Conservation (phyloP, 2,329 filamentous ascomycete species). For the Trichoderma aggressivum region DNA sequence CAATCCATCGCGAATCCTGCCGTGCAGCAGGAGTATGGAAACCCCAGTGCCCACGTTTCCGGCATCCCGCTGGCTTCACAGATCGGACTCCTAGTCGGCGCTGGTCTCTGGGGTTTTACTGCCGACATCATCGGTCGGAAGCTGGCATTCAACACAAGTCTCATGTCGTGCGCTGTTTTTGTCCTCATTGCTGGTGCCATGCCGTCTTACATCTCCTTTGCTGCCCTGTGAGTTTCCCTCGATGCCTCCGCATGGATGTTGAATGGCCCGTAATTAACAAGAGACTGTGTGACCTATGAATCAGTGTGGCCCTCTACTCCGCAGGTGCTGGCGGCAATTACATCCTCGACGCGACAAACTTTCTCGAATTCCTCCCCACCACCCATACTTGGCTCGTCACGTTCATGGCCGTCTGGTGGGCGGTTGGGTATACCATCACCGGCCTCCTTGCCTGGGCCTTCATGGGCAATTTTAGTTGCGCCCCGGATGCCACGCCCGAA, state of each 20-base stretch:
- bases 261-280: neutral
- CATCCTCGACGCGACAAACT: constrained; percentile 18
- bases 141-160: constrained; percentile 19
- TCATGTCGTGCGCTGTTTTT: constrained; percentile 18
- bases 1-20: constrained; percentile 16
- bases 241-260: neutral
- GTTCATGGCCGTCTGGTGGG: constrained; percentile 20
- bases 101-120: constrained; percentile 19
- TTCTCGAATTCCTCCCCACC: constrained; percentile 19
- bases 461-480: constrained; percentile 20
- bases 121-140: constrained; percentile 20
- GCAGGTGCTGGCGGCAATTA: constrained; percentile 20
- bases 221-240: constrained; percentile 8
- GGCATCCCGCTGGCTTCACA: constrained; percentile 18
- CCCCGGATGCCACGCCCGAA: constrained; percentile 11
- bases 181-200: constrained; percentile 18
- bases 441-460: constrained; percentile 19
- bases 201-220: constrained; percentile 18
- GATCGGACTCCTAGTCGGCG: constrained; percentile 18
- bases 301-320: constrained; percentile 19
- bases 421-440: constrained; percentile 17
- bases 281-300: neutral
- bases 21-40: constrained; percentile 18
- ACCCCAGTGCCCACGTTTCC: constrained; percentile 12
- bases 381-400: constrained; percentile 18